Evolutionary conservation across 2,329 filamentous ascomycete genomes (phyloP).

Genomic region (Sphaerulina populicola): DNA sequence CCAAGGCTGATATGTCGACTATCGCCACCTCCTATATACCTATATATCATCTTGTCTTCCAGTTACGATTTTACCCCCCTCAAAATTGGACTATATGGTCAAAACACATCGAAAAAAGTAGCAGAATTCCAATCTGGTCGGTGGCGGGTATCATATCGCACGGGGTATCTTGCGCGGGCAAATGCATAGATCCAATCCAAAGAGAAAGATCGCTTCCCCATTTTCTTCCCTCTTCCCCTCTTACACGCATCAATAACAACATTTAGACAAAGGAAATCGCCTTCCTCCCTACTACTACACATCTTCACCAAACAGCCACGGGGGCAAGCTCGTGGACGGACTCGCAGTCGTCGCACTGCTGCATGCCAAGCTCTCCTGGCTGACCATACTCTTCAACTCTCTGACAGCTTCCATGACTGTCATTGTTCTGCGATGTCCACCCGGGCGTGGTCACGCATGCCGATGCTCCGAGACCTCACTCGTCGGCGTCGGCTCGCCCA

Average conservation of each 20-base stretch:
- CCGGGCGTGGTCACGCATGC: constrained; percentile 4
- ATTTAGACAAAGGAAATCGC: constrained; percentile 4
- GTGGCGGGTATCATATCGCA: constrained; percentile 4
- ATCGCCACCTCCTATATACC: too few species aligned
- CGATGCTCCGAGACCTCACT: background rate
- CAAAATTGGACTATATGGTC: too few species aligned
- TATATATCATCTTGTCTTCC: too few species aligned
- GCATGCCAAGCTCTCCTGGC: background rate
- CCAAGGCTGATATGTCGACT: background rate
- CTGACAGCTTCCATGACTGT: constrained; percentile 2
- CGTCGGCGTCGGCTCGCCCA: constrained; percentile 11
- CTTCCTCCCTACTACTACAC: background rate
- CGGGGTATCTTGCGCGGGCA: constrained; percentile 8
- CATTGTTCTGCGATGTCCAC: constrained; percentile 5
- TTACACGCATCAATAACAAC: constrained; percentile 3
- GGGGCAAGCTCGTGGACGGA: background rate
- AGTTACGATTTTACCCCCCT: too few species aligned
- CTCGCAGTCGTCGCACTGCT: background rate
- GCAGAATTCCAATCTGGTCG: constrained; percentile 9
- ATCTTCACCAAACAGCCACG: constrained; percentile 1
- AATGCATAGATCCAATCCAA: constrained; percentile 11
- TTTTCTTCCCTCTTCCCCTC: background rate
- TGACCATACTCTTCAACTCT: constrained; percentile 5
- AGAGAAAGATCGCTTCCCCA: background rate
- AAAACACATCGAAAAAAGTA: background rate